Evolutionary conservation across 805 yeast genomes (phyloP), one percentile per base, ranked within the genome.

Genomic region (Yarrowia sp.): DNA sequence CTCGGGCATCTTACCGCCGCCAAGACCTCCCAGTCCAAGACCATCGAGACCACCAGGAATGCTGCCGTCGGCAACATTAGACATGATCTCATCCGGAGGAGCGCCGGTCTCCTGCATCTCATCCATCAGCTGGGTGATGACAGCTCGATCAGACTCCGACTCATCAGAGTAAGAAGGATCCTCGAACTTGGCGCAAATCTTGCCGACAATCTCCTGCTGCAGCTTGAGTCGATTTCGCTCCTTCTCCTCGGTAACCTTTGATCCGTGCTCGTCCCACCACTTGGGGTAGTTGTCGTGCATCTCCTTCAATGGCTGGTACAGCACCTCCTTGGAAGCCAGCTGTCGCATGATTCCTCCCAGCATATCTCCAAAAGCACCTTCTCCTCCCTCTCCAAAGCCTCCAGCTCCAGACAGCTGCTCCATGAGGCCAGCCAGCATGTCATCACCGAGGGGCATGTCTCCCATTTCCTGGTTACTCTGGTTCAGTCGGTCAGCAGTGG

Each of bases 231-330:
- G 80, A 1, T 71, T 74, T 66, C 79, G 76, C 61, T 88, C 87
- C 6, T 78, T 83, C 2, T 74, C 77, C 12, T 54, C 64, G 26
- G 52, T 46, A 11, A 85, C 72, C 38, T 72, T 73, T 9, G 78
- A 81, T 61, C 78, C 78, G 67, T 88, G 81, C 54, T 82, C 83
- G 49, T 77, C 75, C 67, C 93, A 79, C 87, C 90, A 93, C 28
- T 75, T 81, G 2, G 91, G 89, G 73, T 86, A 90, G 72, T 89
- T 90, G 12, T 79, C 76, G 68, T 86, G 84, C 73, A 92, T 80
- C 67, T 91, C 96, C 71, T 87, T 88, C 76, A 93, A 81, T 2
- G 98, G 97, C 69, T 88, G 96, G 72, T 90, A 92, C 40, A 93
- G 80, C 21, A 92, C 89, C 65, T 87, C 92, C 72, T 92, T 93